phyloP scores from a whole-genome alignment of 2,329 filamentous ascomycete species.

The Calonectria naviculata region DNA sequence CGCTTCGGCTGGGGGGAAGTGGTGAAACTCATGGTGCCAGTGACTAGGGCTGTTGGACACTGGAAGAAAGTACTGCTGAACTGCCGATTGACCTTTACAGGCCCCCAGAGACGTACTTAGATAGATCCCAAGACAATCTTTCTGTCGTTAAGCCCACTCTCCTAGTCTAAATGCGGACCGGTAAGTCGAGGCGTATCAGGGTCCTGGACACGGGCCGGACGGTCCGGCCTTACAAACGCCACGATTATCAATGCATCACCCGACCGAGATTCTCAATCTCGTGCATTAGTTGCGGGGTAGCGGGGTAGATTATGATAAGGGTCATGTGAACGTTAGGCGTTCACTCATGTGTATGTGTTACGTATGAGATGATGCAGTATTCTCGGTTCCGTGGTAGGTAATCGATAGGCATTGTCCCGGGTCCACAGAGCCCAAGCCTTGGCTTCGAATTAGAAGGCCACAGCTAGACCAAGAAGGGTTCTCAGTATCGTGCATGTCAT shows the following conservation, averaged over 20 bases:
- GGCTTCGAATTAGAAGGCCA: neutral
- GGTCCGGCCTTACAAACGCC: neutral
- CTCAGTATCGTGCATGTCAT: neutral
- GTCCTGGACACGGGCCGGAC: neutral
- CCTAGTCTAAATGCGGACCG: neutral
- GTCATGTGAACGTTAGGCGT: neutral
- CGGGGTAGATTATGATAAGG: neutral
- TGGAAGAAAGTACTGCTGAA: neutral
- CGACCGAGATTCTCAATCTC: neutral
- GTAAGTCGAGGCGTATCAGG: neutral
- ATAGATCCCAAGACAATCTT: neutral
- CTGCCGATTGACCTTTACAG: neutral
- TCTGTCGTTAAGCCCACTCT: neutral
- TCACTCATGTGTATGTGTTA: neutral
- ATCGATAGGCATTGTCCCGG: neutral
- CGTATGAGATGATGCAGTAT: neutral
- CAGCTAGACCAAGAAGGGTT: too few relatives aligned
- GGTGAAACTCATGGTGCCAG: neutral
- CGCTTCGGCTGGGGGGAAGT: neutral
- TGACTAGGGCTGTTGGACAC: neutral
- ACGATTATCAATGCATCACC: neutral
- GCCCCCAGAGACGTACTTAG: constrained; percentile 5
- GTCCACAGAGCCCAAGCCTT: neutral
- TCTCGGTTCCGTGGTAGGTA: neutral
- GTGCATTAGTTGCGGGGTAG: too few relatives aligned